Evolutionary conservation across 176 grass and related monocot species (phyloP).

Genomic region (Poa pratensis): DNA sequence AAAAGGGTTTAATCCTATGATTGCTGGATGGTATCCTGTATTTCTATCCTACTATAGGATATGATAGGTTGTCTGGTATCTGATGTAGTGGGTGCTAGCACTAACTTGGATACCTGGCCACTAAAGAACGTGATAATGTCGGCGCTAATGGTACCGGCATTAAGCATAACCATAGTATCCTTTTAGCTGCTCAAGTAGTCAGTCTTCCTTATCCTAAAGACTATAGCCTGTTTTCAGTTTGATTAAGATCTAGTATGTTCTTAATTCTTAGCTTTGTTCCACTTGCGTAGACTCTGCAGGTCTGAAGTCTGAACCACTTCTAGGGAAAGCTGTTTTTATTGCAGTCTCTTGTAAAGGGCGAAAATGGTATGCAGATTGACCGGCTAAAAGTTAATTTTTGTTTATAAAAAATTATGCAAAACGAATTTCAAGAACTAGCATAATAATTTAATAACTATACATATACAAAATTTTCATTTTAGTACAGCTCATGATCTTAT

Average conservation of each 20-base stretch:
- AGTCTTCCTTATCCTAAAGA: neutral
- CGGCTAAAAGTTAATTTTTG: neutral
- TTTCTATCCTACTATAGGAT: neutral
- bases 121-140: neutral
- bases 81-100: neutral
- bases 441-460: neutral
- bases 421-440: neutral
- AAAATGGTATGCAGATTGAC: neutral
- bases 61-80: neutral
- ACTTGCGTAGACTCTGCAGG: neutral
- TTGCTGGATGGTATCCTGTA: neutral
- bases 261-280: slow-evolving; percentile 2
- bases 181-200: neutral
- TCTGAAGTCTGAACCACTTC: slow-evolving; percentile 14
- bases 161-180: neutral
- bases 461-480: neutral
- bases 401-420: neutral
- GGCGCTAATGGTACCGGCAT: neutral
- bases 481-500: neutral
- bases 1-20: neutral
- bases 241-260: neutral
- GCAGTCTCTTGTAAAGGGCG: neutral
- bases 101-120: neutral
- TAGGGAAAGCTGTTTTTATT: neutral
- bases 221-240: slow-evolving; percentile 10